Evolutionary conservation across 208 protist species (phyloP), one percentile per base, ranked within the genome.

Genomic region (Herpetomonas samuelpessoai): DNA sequence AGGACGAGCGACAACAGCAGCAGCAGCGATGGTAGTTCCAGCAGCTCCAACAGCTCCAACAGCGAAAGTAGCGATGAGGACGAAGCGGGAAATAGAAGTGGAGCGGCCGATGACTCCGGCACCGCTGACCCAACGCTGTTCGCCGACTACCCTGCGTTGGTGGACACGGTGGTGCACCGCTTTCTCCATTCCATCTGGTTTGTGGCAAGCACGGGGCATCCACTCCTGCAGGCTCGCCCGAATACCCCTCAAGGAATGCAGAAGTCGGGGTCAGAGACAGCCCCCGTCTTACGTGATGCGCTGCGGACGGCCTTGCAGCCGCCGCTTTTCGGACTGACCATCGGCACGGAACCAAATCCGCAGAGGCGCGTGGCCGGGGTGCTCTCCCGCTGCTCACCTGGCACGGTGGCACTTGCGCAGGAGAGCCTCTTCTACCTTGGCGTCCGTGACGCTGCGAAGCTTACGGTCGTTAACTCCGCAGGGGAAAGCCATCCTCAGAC

Each of bases 401-500:
- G 39, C 9, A 84, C 79, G 26, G 61, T 79, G 31, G 62, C 72
- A 6, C 57, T 91, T 22, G 84, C 77, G 19, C 72, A 70, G 21
- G 68, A 86, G 57, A 49, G 65, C 3, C 31, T 91, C n/a, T 83
- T 83, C 47, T 91, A 88, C 62, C 47, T 86, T 0, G 62, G 65
- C 18, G 68, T 56, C 12, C 41, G 47, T 21, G 56, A 57, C 1
- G 50, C 3, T 26, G 35, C 62, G 35, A 44, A 25, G 28, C 18
- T 47, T 6, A 41, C 35, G 9, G 35, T 41, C n/a, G n/a, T n/a
- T n/a, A n/a, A n/a, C n/a, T n/a, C n/a, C n/a, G n/a, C n/a, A n/a
- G n/a, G n/a, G n/a, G n/a, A n/a, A n/a, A n/a, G n/a, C n/a, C n/a
- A n/a, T n/a, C n/a, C n/a, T n/a, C n/a, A n/a, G n/a, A n/a, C n/a